phyloP scores from a whole-genome alignment of 176 grass and related monocot species.

The Tuctoria greenei region DNA sequence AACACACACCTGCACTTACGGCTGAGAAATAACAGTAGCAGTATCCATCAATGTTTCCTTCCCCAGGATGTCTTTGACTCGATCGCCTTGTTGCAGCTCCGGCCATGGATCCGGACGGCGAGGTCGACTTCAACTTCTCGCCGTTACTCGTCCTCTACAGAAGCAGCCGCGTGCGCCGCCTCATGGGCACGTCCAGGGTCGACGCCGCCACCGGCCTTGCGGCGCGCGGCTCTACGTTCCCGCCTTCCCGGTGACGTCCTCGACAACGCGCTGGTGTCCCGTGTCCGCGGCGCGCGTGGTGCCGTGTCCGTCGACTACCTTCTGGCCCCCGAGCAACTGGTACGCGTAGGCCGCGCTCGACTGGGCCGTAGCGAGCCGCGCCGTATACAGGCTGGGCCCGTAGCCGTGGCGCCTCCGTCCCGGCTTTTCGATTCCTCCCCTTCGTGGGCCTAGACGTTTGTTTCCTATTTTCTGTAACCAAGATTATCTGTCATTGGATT shows the following conservation, averaged over 20 bases:
- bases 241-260: conserved; percentile 29
- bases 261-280: conserved; percentile 37
- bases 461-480: no score
- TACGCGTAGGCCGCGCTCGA: conserved; percentile 51
- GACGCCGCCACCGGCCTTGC: conserved; percentile 41
- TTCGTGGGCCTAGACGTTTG: no score
- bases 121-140: conserved; percentile 66
- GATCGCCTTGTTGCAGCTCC: background rate
- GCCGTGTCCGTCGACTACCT: conserved; percentile 57
- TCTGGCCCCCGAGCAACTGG: conserved; percentile 55
- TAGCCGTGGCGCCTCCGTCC: conserved; percentile 71
- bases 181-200: conserved; percentile 30
- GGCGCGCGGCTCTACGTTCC: conserved; percentile 50
- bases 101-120: conserved; percentile 42
- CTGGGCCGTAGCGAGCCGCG: conserved; percentile 39
- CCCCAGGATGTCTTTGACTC: background rate
- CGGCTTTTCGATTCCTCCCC: no score
- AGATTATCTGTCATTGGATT: no score
- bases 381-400: background rate
- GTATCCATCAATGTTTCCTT: background rate
- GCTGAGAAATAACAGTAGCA: no score
- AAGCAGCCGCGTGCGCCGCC: conserved; percentile 46
- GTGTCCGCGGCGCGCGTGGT: conserved; percentile 36
- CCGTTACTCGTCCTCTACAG: conserved; percentile 59
- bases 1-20: background rate